Evolutionary conservation across 257 asterid genomes (phyloP).

Genomic region (Scutellaria barbata): DNA sequence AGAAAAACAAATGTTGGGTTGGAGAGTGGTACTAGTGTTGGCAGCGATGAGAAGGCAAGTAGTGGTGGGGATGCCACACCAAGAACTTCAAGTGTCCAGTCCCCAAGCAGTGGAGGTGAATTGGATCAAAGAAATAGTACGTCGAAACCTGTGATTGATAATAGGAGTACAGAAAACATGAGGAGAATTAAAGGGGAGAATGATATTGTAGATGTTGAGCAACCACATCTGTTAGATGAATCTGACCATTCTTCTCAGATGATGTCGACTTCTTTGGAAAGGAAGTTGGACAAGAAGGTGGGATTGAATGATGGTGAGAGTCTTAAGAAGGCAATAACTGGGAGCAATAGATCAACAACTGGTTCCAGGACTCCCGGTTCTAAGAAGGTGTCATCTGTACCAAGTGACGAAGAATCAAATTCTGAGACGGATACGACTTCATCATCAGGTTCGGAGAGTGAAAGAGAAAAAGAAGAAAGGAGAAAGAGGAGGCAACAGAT

Average conservation of each 20-base stretch:
- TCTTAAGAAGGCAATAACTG: slow-evolving; percentile 38
- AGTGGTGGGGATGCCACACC: slow-evolving; percentile 47
- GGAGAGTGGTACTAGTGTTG: slow-evolving; percentile 51
- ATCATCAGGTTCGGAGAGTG: slow-evolving; percentile 88
- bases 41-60: slow-evolving; percentile 51
- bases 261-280: slow-evolving; percentile 45
- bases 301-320: slow-evolving; percentile 43
- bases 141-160: slow-evolving; percentile 34
- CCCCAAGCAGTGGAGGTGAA: slow-evolving; percentile 53
- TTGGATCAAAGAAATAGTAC: slow-evolving; percentile 39
- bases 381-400: slow-evolving; percentile 54
- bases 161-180: slow-evolving; percentile 34
- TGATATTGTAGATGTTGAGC: slow-evolving; percentile 47
- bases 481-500: slow-evolving; percentile 85
- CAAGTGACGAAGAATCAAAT: slow-evolving; percentile 73
- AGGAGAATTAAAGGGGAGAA: slow-evolving; percentile 44
- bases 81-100: slow-evolving; percentile 49
- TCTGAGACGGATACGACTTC: slow-evolving; percentile 71
- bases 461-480: slow-evolving; percentile 85
- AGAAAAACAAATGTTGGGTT: slow-evolving; percentile 50
- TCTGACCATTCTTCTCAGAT: slow-evolving; percentile 31
- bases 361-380: slow-evolving; percentile 50
- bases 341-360: slow-evolving; percentile 43
- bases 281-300: slow-evolving; percentile 45
- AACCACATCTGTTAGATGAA: slow-evolving; percentile 34